Evolutionary conservation across 1,139 yeast species (phyloP).

Genomic region (Kurtzmaniella quercitrusa): DNA sequence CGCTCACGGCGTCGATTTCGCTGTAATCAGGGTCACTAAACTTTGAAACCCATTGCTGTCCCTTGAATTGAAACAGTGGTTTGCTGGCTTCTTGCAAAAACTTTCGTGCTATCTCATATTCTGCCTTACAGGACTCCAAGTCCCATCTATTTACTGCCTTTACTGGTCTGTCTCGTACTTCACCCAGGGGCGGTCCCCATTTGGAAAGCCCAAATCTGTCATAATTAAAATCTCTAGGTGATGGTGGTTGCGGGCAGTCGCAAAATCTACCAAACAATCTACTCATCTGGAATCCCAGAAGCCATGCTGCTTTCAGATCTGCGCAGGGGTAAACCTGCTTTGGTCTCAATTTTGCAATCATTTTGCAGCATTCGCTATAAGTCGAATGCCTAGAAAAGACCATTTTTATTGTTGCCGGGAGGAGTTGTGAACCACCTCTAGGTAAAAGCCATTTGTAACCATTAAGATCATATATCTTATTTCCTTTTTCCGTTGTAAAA

Average conservation of each 20-base stretch:
- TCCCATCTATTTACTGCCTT: constrained; percentile 33
- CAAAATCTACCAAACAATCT: constrained; percentile 45
- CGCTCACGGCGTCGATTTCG: constrained; percentile 2
- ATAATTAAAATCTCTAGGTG: constrained; percentile 18
- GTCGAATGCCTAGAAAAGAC: constrained; percentile 57
- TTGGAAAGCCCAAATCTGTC: constrained; percentile 22
- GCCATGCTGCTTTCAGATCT: constrained; percentile 33
- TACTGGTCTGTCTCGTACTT: constrained; percentile 17
- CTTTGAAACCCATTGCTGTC: constrained; percentile 9
- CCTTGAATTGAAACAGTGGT: constrained; percentile 5
- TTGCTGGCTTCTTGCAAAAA: constrained; percentile 1
- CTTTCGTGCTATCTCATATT: constrained; percentile 17
- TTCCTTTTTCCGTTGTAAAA: constrained; percentile 20
- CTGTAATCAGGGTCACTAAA: constrained; percentile 5
- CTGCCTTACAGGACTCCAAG: constrained; percentile 27
- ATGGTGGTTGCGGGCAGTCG: constrained; percentile 5
- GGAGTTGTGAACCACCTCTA: constrained; percentile 21
- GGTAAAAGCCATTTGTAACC: constrained; percentile 29
- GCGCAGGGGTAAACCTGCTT: constrained; percentile 45
- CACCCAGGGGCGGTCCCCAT: constrained; percentile 19
- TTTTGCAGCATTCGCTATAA: constrained; percentile 37
- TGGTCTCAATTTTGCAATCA: constrained; percentile 38
- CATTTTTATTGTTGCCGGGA: constrained; percentile 38
- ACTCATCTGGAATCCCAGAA: constrained; percentile 38
- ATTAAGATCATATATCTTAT: constrained; percentile 19